phyloP scores from a whole-genome alignment of 2,329 filamentous ascomycete species.

The Aureobasidium sp. region DNA sequence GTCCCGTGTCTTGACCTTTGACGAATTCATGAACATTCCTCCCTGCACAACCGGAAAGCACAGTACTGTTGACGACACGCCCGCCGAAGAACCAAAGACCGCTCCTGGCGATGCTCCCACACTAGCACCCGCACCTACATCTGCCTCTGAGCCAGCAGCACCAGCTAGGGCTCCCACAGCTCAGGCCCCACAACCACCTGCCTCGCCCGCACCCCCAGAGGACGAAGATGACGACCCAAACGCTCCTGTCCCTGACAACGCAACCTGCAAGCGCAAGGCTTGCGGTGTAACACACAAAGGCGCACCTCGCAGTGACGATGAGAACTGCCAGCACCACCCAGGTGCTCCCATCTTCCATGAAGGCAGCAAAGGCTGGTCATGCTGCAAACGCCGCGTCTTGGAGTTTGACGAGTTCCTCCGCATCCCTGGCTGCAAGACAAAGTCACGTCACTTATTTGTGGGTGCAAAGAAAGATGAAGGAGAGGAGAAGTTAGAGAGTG shows the following conservation, averaged over 20 bases:
- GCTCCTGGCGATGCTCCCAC: neutral
- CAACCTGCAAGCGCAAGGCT: conserved; percentile 67
- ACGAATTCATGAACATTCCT: conserved; percentile 89
- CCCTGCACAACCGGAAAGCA: conserved; percentile 92
- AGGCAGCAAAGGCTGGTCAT: conserved; percentile 94
- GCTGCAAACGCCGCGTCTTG: conserved; percentile 88
- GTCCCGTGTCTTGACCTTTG: conserved; percentile 89
- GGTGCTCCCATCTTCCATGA: conserved; percentile 93
- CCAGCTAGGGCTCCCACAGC: conserved; percentile 12
- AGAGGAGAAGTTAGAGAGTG: conserved; percentile 71
- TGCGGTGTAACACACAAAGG: conserved; percentile 63
- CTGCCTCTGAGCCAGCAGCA: neutral
- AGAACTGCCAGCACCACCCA: conserved; percentile 82
- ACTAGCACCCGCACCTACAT: neutral
- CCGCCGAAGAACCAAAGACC: conserved; percentile 29
- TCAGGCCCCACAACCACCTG: conserved; percentile 18
- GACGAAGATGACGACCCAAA: conserved; percentile 83
- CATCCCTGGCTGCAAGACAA: conserved; percentile 83
- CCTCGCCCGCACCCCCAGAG: conserved; percentile 53
- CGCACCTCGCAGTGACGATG: conserved; percentile 54
- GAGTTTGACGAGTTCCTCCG: conserved; percentile 99
- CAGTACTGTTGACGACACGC: conserved; percentile 73
- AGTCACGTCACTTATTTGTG: conserved; percentile 75
- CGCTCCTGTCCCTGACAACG: conserved; percentile 64
- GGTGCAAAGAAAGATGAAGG: conserved; percentile 55